Base-by-base conservation (phyloP, 2,329 filamentous ascomycete genomes). In the Exophiala phaeomuriformis region DNA sequence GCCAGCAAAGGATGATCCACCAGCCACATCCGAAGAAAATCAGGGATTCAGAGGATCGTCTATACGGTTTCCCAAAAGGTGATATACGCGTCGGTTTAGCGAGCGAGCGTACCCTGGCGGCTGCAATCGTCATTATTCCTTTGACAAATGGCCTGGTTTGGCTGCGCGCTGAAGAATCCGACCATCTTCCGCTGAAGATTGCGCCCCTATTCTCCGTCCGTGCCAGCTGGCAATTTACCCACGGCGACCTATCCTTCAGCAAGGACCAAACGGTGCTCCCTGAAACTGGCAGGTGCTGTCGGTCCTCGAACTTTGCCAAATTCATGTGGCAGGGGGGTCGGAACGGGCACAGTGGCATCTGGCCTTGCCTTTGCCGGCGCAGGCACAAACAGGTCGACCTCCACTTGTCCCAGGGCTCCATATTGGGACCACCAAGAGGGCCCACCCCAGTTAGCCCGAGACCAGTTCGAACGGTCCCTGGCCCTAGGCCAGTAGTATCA, bases 211-310 rank as follows among this genome's bases (percentile, higher is more conserved):
- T 47, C 29, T 39, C 39, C 30, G 48, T 49, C 42, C 46, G 50
- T 52, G 41, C 48, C 45, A 48, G 35, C 45, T 40, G 49, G 53
- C 49, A 47, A 52, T 49, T 49, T 56, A 31, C 44, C 32, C 36
- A 41, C 36, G 33, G 45, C 33, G 32, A 41, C 29, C 45, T 52
- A 31, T 29, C 19, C 39, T 28, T 43, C 9, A 49, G 53, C 53
- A 56, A 50, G 40, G 53, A 50, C 49, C 53, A 52, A 19, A 35
- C 44, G 30, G 46, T 42, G 53, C 49, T 52, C 53, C 53, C 49
- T 56, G 49, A 52, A 56, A 56, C 53, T 56, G 53, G 49, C 53
- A 56, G 53, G 45, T 49, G 44, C 40, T 52, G 53, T 52, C 49
- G 28, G 27, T 43, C 32, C 32, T 49, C 41, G 49, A 51, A 52